phyloP scores from a whole-genome alignment of 2,329 filamentous ascomycete species.

The Tolypocladium nubicola region DNA sequence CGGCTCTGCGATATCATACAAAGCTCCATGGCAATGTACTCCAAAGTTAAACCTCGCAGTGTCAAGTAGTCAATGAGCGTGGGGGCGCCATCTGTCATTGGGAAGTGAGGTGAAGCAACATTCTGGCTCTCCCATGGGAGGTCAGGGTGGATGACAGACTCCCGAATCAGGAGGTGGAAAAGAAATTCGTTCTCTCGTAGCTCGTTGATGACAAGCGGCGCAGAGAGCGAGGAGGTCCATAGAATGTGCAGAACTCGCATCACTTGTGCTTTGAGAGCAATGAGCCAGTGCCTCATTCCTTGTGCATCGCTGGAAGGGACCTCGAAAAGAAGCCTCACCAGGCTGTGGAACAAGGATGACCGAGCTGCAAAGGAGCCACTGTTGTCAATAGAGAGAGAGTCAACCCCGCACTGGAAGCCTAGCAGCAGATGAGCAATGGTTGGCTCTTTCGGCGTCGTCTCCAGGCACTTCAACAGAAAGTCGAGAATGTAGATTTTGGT shows the following conservation, averaged over 20 bases:
- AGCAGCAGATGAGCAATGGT: constrained; percentile 86
- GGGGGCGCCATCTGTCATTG: constrained; percentile 54
- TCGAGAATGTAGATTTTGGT: constrained; percentile 79
- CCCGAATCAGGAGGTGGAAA: constrained; percentile 63
- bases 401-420: constrained; percentile 71
- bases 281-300: constrained; percentile 55
- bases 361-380: constrained; percentile 61
- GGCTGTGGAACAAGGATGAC: constrained; percentile 72
- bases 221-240: constrained; percentile 75
- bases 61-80: constrained; percentile 70
- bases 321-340: constrained; percentile 61
- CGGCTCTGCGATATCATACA: constrained; percentile 63
- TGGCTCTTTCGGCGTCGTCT: constrained; percentile 63
- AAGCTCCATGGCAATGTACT: constrained; percentile 79
- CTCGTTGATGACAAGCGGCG: constrained; percentile 63
- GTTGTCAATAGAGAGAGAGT: constrained; percentile 55
- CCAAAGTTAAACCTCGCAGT: constrained; percentile 65
- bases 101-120: constrained; percentile 53
- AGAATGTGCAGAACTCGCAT: constrained; percentile 69
- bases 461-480: constrained; percentile 73
- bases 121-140: constrained; percentile 65
- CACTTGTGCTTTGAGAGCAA: constrained; percentile 56
- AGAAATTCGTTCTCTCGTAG: constrained; percentile 71
- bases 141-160: constrained; percentile 58
- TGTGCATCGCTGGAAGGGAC: constrained; percentile 55